These are phyloP conservation scores for Leptographium wingfieldii DNA, from an alignment of 2,329 filamentous ascomycete genomes.

Conservation along the genomic window DNA sequence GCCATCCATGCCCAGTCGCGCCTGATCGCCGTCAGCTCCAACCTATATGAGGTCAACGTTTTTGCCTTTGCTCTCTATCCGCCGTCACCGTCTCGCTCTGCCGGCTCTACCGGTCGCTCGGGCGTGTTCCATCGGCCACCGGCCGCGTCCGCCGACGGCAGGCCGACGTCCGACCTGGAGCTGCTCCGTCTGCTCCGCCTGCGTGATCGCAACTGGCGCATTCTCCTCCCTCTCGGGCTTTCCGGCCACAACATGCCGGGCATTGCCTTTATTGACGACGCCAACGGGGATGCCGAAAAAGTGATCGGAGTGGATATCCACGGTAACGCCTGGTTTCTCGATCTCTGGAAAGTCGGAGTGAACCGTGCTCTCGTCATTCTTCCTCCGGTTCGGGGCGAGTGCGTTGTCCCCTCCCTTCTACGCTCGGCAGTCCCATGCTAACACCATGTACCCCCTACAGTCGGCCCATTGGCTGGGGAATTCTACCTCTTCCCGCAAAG, in stretches of 20 bases:
- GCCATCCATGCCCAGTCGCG: constrained; percentile 71
- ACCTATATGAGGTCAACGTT: constrained; percentile 44
- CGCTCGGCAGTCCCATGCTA: neutral
- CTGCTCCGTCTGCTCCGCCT: constrained; percentile 20
- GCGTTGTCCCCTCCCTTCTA: neutral
- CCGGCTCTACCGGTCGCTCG: constrained; percentile 4
- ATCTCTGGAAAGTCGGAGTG: constrained; percentile 34
- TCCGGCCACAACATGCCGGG: constrained; percentile 37
- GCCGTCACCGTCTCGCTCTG: neutral
- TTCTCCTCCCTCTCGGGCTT: constrained; percentile 29
- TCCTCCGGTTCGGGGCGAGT: neutral
- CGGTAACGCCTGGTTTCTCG: constrained; percentile 34
- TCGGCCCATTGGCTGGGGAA: neutral
- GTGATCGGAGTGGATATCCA: constrained; percentile 38
- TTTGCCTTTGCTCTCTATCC: constrained; percentile 31
- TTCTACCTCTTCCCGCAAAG: neutral
- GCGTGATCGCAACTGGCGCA: constrained; percentile 36
- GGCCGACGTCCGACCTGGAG: constrained; percentile 9
- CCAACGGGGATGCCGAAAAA: constrained; percentile 33
- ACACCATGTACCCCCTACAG: neutral
- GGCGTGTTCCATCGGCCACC: constrained; percentile 10
- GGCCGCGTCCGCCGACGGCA: neutral
- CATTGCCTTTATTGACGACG: constrained; percentile 36
- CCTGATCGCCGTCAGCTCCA: constrained; percentile 75
- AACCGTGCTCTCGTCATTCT: constrained; percentile 1